Evolutionary conservation across 306 rosid species (phyloP), one percentile per base, ranked within the genome.

Genomic region (Ormosia semicastrata): DNA sequence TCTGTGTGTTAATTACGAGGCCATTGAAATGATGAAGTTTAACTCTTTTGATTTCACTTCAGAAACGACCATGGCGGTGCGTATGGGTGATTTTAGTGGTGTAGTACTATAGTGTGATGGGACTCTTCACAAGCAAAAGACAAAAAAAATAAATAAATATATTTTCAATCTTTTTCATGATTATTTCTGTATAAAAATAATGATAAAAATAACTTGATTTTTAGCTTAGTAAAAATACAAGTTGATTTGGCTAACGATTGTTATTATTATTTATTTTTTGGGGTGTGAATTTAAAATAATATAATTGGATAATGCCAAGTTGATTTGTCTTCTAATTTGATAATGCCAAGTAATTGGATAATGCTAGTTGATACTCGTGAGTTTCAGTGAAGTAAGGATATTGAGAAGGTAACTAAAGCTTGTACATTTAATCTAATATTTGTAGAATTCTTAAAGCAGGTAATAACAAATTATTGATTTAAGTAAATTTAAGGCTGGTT

Each of bases 1-100:
- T 83, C 47, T 65, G 14, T 65, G 64, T 49, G 65, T 58, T 79
- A 8, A 33, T 53, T 76, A 10, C 18, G 71, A 53, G 63, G 81
- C 32, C 46, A 37, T 39, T 3, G 44, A 69, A 78, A 76, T 57
- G 64, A 34, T 76, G 0, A 47, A 80, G 44, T 50, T 72, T 36
- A 50, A 59, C 37, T 56, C 33, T 50, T 82, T 44, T 34, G 24
- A 24, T 24, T 24, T 64, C n/a, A 65, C 40, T 70, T 43, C 47
- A 40, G 49, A 8, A 47, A 57, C n/a, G 66, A 66, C 72, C 40
- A 24, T 13, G 77, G 59, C 17, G 47, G 53, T 71, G 36, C 14
- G 41, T 34, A 12, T 30, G 36, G 15, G 36, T 70, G 75, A 62
- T 53, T 78, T 10, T 47, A 36, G 18, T 36, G 7, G 32, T 69